Evolutionary conservation across 176 grass and related monocot genomes (phyloP).

Genomic region (Oryza longistaminata): DNA sequence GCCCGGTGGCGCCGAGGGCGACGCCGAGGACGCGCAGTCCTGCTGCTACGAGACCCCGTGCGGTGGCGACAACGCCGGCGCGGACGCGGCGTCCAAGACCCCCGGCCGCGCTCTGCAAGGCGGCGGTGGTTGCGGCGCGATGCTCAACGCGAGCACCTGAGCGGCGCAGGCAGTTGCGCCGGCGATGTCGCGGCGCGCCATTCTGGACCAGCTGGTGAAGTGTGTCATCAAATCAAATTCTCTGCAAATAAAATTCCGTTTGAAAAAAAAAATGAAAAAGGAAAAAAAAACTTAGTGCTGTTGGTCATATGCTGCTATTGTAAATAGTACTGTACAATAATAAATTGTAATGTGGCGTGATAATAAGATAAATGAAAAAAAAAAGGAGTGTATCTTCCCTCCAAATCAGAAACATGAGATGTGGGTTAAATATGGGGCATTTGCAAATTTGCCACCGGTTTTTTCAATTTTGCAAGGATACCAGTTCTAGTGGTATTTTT

Average conservation of each 20-base stretch:
- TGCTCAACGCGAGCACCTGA: neutral
- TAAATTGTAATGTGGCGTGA: neutral
- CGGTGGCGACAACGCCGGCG: neutral
- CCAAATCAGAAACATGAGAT: neutral
- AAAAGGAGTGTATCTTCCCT: neutral
- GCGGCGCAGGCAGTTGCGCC: no score
- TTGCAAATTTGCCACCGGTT: no score
- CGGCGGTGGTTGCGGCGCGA: neutral
- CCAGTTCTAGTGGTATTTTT: no score
- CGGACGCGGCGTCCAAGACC: slow-evolving; percentile 7
- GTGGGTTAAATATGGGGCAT: no score
- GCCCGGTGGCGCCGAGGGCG: neutral
- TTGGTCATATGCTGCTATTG: neutral
- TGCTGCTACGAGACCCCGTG: slow-evolving; percentile 44
- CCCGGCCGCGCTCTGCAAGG: slow-evolving; percentile 1
- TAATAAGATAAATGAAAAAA: neutral
- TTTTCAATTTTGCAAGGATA: no score
- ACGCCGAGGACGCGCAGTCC: slow-evolving; percentile 14
- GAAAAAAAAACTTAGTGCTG: neutral
- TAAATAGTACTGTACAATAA: neutral
- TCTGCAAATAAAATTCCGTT: neutral
- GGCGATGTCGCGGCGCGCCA: no score
- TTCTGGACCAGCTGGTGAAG: neutral
- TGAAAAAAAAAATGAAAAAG: neutral
- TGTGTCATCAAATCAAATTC: no score